Evolutionary conservation across 768 basidiomycete genomes (phyloP).

Genomic region (Tylopilus vinaceipallidus): DNA sequence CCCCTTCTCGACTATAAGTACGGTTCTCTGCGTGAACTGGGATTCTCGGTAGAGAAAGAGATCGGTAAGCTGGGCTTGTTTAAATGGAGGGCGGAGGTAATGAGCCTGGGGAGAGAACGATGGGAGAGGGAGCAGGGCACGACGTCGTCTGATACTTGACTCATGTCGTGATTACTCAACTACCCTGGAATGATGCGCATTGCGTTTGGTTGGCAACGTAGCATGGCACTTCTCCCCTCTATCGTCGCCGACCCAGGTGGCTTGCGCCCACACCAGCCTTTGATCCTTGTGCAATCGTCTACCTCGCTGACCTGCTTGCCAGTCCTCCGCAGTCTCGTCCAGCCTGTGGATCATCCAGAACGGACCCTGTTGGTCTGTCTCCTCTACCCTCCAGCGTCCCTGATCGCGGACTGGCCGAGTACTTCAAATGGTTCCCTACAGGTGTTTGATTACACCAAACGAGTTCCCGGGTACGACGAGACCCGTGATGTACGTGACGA

Average conservation of each 20-base stretch:
- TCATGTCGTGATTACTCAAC: neutral
- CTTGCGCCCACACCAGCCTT: slow-evolving; percentile 35
- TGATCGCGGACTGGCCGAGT: slow-evolving; percentile 35
- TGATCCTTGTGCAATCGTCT: slow-evolving; percentile 61
- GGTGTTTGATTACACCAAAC: slow-evolving; percentile 48
- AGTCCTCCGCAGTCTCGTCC: slow-evolving; percentile 48
- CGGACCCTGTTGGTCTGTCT: slow-evolving; percentile 53
- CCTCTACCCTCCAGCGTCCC: slow-evolving; percentile 50
- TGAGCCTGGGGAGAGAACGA: slow-evolving; percentile 41
- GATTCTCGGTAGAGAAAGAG: slow-evolving; percentile 48
- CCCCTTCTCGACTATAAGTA: slow-evolving; percentile 52
- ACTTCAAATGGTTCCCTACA: slow-evolving; percentile 24
- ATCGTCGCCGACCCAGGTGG: slow-evolving; percentile 26
- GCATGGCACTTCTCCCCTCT: slow-evolving; percentile 30
- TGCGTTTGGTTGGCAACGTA: neutral
- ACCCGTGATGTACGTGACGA: slow-evolving; percentile 35
- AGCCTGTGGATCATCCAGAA: slow-evolving; percentile 17
- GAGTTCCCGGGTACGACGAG: slow-evolving; percentile 53
- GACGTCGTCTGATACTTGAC: slow-evolving; percentile 9
- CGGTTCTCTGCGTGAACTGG: slow-evolving; percentile 42
- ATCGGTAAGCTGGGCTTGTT: slow-evolving; percentile 51
- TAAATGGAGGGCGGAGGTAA: slow-evolving; percentile 50
- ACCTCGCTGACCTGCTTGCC: slow-evolving; percentile 55
- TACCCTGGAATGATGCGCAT: neutral
- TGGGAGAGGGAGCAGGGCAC: slow-evolving; percentile 41